Percentiles rank a stretch among this genome's conserved stretches.
These are phyloP conservation scores for Ramularia endophylla DNA, from an alignment of 2,329 filamentous ascomycete species.

Conservation along the genomic window DNA sequence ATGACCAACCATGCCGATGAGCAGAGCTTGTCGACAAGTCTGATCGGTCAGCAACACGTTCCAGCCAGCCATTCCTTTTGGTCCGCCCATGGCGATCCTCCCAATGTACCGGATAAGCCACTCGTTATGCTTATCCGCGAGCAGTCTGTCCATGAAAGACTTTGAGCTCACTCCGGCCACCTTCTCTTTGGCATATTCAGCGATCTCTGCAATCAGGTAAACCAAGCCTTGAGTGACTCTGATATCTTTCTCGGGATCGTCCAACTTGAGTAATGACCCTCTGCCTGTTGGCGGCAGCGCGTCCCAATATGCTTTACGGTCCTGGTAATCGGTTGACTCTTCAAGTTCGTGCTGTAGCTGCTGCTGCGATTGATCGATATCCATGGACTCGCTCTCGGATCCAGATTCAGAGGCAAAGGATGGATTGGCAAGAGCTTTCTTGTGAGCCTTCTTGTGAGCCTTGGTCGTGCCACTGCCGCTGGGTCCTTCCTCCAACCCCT, in stretches of 20 bases:
- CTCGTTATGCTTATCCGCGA: constrained; percentile 7
- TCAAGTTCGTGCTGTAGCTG: too few species aligned
- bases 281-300: too few species aligned
- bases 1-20: constrained; percentile 24
- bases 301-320: too few species aligned
- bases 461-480: too few species aligned
- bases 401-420: too few species aligned
- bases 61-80: constrained; percentile 21
- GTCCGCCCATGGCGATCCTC: constrained; percentile 26
- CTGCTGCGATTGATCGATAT: too few species aligned
- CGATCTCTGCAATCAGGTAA: constrained; percentile 1
- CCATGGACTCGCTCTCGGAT: too few species aligned
- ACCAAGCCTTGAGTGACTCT: not conserved
- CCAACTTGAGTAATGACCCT: too few species aligned
- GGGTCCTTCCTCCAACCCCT: too few species aligned
- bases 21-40: constrained; percentile 18
- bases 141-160: constrained; percentile 2
- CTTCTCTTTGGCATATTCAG: constrained; percentile 7
- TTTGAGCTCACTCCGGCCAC: constrained; percentile 1
- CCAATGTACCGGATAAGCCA: constrained; percentile 27
- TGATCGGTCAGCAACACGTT: constrained; percentile 15
- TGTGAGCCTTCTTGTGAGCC: too few species aligned
- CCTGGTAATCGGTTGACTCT: too few species aligned
- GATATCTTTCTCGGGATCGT: not conserved
- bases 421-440: too few species aligned